These are phyloP conservation scores for Hyaloscypha bicolor DNA, from an alignment of 495 filamentous ascomycete species.

Conservation along the genomic window DNA sequence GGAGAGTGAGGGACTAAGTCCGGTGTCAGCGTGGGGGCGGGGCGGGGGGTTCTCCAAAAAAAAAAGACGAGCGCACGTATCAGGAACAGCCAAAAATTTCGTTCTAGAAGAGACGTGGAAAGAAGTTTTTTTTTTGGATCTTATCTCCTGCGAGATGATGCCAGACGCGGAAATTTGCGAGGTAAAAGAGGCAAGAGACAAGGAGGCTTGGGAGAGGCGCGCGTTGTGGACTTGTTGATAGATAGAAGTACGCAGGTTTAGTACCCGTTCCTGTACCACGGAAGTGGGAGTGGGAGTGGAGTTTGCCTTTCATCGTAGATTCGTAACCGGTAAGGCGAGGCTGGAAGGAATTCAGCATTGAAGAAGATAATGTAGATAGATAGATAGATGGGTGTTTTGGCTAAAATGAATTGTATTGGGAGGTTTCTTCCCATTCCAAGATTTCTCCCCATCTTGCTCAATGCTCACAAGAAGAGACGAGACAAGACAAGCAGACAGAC, in stretches of 20 bases:
- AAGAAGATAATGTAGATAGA: not conserved
- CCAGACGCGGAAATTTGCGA: not conserved
- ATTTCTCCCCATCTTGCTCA: not conserved
- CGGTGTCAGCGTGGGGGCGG: not conserved
- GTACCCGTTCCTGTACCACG: not conserved
- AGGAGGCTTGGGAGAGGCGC: not conserved
- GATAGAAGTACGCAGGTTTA: not conserved
- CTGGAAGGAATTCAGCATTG: not conserved
- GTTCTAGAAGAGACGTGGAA: too few species aligned
- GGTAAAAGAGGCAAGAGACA: constrained; percentile 8
- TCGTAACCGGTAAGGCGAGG: not conserved
- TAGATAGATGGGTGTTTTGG: not conserved
- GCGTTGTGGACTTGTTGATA: not conserved
- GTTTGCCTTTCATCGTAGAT: not conserved
- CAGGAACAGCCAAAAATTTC: not conserved
- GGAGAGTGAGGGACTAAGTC: not conserved
- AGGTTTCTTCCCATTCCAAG: not conserved
- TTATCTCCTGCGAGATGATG: too few species aligned
- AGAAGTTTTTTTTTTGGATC: too few species aligned
- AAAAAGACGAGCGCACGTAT: not conserved
- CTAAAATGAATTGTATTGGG: not conserved
- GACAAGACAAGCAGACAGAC: constrained; percentile 5
- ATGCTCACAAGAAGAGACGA: constrained; percentile 3
- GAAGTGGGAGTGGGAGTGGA: not conserved
- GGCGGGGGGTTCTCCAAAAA: not conserved